Percentiles rank a stretch among this genome's conserved stretches.
Evolutionary conservation across 2,329 filamentous ascomycete genomes (phyloP).

Genomic region (Trichoderma sp.): DNA sequence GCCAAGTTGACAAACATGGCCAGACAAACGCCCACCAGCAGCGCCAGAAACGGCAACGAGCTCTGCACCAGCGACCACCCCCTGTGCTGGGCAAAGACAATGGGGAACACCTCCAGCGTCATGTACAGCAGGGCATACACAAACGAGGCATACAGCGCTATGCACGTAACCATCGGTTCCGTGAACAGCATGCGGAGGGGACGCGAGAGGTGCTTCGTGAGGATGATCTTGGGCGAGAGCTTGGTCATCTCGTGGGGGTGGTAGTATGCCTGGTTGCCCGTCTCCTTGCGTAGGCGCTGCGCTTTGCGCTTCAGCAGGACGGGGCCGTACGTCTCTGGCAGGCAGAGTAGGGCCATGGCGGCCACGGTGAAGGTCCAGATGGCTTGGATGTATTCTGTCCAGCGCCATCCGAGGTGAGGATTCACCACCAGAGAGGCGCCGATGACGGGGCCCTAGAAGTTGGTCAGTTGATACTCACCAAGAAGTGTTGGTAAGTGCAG

Average conservation of each 20-base stretch:
- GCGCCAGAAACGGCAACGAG: slow-evolving; percentile 61
- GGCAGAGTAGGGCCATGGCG: slow-evolving; percentile 52
- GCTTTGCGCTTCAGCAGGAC: slow-evolving; percentile 59
- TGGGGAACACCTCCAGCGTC: slow-evolving; percentile 48
- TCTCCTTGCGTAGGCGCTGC: slow-evolving; percentile 55
- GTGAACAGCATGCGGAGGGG: slow-evolving; percentile 54
- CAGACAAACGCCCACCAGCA: slow-evolving; percentile 58
- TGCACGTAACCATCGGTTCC: slow-evolving; percentile 67
- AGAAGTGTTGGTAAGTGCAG: not conserved
- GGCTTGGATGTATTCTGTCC: slow-evolving; percentile 55
- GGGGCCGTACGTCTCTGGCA: slow-evolving; percentile 62
- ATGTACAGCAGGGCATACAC: slow-evolving; percentile 61
- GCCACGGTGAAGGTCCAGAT: slow-evolving; percentile 59
- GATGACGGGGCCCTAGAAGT: slow-evolving; percentile 40
- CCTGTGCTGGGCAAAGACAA: slow-evolving; percentile 59
- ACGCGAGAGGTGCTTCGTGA: slow-evolving; percentile 42
- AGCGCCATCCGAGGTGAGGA: slow-evolving; percentile 49
- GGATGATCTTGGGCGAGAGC: slow-evolving; percentile 49
- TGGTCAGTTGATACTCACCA: not conserved
- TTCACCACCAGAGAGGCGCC: slow-evolving; percentile 42
- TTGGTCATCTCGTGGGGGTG: slow-evolving; percentile 53
- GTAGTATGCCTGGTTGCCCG: slow-evolving; percentile 51
- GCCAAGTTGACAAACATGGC: slow-evolving; percentile 57
- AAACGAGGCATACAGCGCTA: slow-evolving; percentile 65
- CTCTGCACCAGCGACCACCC: slow-evolving; percentile 57